Evolutionary conservation across 1,284 basidiomycete species (phyloP).

Genomic region (Sporisorium scitamineum): DNA sequence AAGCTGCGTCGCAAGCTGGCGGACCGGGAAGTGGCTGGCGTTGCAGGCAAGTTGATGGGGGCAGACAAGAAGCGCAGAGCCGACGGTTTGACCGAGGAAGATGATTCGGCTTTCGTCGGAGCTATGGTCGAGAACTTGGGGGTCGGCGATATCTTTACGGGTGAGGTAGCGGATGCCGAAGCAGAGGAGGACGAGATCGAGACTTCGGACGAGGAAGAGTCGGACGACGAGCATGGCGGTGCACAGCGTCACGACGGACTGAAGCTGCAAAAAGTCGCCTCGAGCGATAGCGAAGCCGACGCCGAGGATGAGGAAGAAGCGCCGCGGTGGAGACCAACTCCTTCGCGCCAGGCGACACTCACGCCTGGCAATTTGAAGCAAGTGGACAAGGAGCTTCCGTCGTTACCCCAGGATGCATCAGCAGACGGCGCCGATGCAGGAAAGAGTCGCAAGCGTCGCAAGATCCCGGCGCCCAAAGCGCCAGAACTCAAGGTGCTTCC

Average conservation of each 20-base stretch:
- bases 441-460: conserved; percentile 70
- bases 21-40: conserved; percentile 54
- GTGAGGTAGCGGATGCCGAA: conserved; percentile 63
- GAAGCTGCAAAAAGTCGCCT: conserved; percentile 3
- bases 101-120: conserved; percentile 60
- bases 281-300: conserved; percentile 40
- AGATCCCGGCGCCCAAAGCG: conserved; percentile 74
- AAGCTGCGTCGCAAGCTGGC: conserved; percentile 62
- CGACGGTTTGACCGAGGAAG: conserved; percentile 51
- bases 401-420: conserved; percentile 26
- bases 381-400: conserved; percentile 53
- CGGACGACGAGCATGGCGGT: conserved; percentile 70
- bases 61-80: conserved; percentile 36
- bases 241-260: conserved; percentile 14
- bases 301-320: conserved; percentile 29
- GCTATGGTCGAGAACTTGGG: conserved; percentile 66
- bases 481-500: conserved; percentile 79
- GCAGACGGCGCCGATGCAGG: conserved; percentile 3
- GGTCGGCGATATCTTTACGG: conserved; percentile 62
- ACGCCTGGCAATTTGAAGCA: conserved; percentile 27
- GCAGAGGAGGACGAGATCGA: conserved; percentile 62
- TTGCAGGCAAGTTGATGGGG: conserved; percentile 47
- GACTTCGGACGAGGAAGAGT: conserved; percentile 59
- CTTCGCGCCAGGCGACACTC: conserved; percentile 38
- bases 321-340: conserved; percentile 40